phyloP scores from a whole-genome alignment of 1,284 basidiomycete genomes.

The Ganoderma sinense region DNA sequence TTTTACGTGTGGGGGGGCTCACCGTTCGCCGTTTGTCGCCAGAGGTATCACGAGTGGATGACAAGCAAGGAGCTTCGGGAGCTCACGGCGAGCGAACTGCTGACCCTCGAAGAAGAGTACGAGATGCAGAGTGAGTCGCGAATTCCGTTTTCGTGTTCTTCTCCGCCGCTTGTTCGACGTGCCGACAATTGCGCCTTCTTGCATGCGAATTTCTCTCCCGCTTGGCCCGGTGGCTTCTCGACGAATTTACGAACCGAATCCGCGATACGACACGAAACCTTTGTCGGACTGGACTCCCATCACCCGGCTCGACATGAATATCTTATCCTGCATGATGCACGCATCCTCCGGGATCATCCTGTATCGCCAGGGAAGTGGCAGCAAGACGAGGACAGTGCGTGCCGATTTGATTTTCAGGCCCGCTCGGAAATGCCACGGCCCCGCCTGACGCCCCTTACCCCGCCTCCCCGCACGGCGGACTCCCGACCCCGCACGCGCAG shows the following conservation, averaged over 20 bases:
- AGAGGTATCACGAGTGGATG: constrained; percentile 97
- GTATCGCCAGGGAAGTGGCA: constrained; percentile 79
- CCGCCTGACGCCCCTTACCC: background rate
- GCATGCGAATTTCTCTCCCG: background rate
- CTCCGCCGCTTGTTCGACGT: background rate
- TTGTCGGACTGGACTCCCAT: background rate
- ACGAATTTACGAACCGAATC: too few relatives aligned
- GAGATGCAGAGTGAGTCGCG: constrained; percentile 86
- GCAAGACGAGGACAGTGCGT: constrained; percentile 84
- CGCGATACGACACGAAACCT: background rate
- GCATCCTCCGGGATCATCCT: background rate
- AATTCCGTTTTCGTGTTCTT: background rate
- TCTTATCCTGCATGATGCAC: too few relatives aligned
- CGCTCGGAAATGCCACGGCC: constrained; percentile 18
- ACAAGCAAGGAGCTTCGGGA: constrained; percentile 74
- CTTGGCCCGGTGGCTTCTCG: too few relatives aligned
- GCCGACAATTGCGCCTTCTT: background rate
- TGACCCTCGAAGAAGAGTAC: constrained; percentile 86
- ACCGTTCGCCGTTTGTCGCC: constrained; percentile 7
- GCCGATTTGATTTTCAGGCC: constrained; percentile 9
- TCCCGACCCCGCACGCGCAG: constrained; percentile 43
- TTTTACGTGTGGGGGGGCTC: constrained; percentile 7
- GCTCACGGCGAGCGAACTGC: constrained; percentile 87
- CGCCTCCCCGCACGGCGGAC: background rate
- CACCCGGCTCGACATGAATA: too few relatives aligned